Base-by-base conservation (phyloP, 306 rosid genomes). In the Mimosa bimucronata region DNA sequence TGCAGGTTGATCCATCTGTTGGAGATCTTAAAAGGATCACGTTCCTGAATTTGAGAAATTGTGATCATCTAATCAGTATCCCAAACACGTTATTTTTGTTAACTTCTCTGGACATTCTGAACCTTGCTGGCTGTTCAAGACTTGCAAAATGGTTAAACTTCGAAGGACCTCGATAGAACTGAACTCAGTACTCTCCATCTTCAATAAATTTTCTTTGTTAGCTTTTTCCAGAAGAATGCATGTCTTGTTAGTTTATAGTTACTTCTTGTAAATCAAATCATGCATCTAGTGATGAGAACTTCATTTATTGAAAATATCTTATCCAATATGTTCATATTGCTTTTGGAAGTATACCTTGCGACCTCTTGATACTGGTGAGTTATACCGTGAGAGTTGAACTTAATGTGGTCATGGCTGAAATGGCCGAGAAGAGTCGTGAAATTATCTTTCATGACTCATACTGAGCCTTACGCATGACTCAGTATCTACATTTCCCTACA, bases 1-100 rank as follows among this genome's bases (percentile, higher is more conserved):
- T 5, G 41, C 26, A 66, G 14, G 18, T 83, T 5, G 46, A 73
- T 73, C 38, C 57, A 16, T 82, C 85, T 23, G 67, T 82, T 34
- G 71, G 79, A 18, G 10, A 4, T 74, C 74, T 82, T 41, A 21
- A 18, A 13, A 77, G 28, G 72, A 79, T 78, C 38, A 6, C 7
- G 0, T 0, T 0, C 4, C 48, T 83, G 6, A 45, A 25, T 81
- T 44, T 81, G 72, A 12, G 1, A 57, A 14, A 45, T 1, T 81
- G 84, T 30, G 8, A 0, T 42, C 60, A 21, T 26, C 30, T 81
- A 21, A 16, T 13, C n/a, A 70, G 46, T 14, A 11, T 82, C 50
- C 74, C 81, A 21, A 60, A 26, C 3, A 46, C 2, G 46, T 37
- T 82, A 25, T 46, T 58, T 1, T 2, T 15, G 2, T 16, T 82